These are phyloP conservation scores for Corymbia maculata DNA, from an alignment of 345 rosid genomes.

Conservation along the genomic window DNA sequence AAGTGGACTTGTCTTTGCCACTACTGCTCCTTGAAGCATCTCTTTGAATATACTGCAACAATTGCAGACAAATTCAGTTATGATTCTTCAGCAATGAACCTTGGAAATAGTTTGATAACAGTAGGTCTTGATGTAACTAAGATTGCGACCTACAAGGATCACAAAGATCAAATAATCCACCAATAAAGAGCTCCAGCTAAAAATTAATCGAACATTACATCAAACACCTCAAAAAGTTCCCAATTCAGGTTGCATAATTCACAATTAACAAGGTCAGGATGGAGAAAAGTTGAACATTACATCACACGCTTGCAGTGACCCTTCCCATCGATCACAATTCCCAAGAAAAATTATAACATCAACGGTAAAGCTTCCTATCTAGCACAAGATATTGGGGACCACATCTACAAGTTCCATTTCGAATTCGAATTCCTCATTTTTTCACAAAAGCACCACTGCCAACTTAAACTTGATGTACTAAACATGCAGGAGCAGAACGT, in stretches of 20 bases:
- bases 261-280: neutral
- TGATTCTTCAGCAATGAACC: neutral
- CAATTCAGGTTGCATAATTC: neutral
- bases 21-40: conserved; percentile 23
- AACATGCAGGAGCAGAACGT: neutral
- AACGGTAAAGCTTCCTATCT: neutral
- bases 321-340: neutral
- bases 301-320: neutral
- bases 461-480: neutral
- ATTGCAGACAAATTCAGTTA: neutral
- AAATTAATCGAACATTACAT: neutral
- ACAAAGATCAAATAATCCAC: neutral
- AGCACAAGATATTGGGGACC: neutral
- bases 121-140: neutral
- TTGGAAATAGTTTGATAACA: neutral
- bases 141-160: neutral
- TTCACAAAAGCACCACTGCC: neutral
- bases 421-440: neutral
- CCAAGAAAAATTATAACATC: neutral
- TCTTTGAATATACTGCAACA: conserved; percentile 47
- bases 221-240: neutral
- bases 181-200: neutral
- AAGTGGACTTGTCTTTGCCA: conserved; percentile 39
- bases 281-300: neutral
- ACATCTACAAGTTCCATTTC: neutral